Evolutionary conservation across 225 moss, liverwort and hornwort genomes (phyloP).

Genomic region (Neckera pumila): DNA sequence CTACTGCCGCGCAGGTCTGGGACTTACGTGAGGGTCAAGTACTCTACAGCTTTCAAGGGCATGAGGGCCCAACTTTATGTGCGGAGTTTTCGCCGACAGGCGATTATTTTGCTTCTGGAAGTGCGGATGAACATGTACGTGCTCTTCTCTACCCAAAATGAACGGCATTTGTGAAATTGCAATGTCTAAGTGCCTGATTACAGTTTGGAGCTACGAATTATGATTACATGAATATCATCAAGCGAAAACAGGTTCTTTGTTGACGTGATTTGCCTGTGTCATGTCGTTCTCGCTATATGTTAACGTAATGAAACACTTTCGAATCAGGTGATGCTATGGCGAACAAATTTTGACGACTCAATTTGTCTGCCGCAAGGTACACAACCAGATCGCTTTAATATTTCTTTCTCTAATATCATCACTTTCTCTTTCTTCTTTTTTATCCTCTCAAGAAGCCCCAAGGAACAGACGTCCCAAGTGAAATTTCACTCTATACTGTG

Average conservation of each 20-base stretch:
- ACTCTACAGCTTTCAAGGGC: conserved; percentile 75
- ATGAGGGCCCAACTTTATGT: conserved; percentile 63
- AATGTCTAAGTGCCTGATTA: neutral
- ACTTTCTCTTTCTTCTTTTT: neutral
- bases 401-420: neutral
- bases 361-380: conserved; percentile 34
- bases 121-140: conserved; percentile 81
- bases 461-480: neutral
- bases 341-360: conserved; percentile 56
- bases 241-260: neutral
- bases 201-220: neutral
- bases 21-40: conserved; percentile 82
- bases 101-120: conserved; percentile 86
- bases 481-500: neutral
- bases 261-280: neutral
- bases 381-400: no score
- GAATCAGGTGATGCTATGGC: conserved; percentile 68
- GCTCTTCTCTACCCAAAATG: neutral
- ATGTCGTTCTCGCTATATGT: neutral
- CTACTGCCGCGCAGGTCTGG: conserved; percentile 43
- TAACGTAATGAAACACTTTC: neutral
- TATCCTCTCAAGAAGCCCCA: neutral
- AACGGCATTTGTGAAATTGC: neutral
- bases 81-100: conserved; percentile 83
- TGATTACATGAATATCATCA: neutral